Evolutionary conservation across 768 basidiomycete species (phyloP).

Genomic region (Hericium erinaceus): DNA sequence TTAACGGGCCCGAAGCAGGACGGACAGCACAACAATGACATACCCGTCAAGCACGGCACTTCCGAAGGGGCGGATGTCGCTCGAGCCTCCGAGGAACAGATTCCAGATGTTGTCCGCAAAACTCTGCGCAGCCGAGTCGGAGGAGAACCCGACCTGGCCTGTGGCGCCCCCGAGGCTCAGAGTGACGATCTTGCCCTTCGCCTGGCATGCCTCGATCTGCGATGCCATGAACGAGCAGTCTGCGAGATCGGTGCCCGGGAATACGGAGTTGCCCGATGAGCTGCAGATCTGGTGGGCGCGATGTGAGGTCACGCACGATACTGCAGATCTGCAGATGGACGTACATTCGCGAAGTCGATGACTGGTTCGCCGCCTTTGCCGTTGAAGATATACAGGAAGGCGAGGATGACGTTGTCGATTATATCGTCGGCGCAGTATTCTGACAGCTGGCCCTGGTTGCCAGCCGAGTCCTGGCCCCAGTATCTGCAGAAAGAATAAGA

Average conservation of each 20-base stretch:
- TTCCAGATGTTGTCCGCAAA: conserved; percentile 69
- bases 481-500: conserved; percentile 46
- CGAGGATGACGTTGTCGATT: conserved; percentile 51
- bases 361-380: conserved; percentile 47
- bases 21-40: conserved; percentile 2
- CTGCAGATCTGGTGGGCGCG: conserved; percentile 46
- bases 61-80: conserved; percentile 60
- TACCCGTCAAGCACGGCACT: conserved; percentile 65
- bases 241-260: conserved; percentile 52
- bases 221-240: conserved; percentile 52
- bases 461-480: conserved; percentile 26
- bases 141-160: conserved; percentile 53
- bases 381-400: conserved; percentile 54
- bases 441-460: conserved; percentile 41
- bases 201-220: conserved; percentile 57
- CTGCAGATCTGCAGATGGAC: conserved; percentile 4
- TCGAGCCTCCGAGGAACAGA: conserved; percentile 57
- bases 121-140: conserved; percentile 42
- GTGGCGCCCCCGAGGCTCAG: conserved; percentile 35
- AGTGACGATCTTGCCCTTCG: conserved; percentile 30
- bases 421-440: conserved; percentile 49
- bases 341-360: conserved; percentile 52
- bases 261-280: conserved; percentile 41
- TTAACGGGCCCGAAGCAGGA: not conserved
- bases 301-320: not conserved